Evolutionary conservation across 129 eudicot genomes (phyloP).

Genomic region (Arctium lappa): DNA sequence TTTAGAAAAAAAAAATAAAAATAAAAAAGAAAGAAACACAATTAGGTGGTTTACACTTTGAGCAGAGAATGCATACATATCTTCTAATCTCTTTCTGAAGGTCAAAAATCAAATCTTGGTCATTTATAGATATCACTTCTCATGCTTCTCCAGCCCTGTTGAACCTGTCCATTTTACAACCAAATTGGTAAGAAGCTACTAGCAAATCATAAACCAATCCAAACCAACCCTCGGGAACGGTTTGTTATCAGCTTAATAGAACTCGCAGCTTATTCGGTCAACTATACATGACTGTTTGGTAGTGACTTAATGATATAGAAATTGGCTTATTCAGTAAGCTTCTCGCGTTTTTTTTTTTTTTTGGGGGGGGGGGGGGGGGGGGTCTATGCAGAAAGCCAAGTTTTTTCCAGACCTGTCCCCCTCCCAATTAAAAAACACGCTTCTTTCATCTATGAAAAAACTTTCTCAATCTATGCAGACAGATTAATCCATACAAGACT

Average conservation of each 20-base stretch:
- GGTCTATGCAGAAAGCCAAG: neutral
- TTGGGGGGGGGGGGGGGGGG: neutral
- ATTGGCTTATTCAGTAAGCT: neutral
- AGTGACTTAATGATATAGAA: neutral
- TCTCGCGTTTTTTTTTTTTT: no score
- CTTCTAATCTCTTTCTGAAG: conserved; percentile 30
- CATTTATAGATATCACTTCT: conserved; percentile 23
- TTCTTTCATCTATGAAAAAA: no score
- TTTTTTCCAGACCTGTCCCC: neutral
- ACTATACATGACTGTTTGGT: neutral
- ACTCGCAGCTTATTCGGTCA: neutral
- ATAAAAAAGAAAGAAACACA: neutral
- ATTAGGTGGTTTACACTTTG: conserved; percentile 30
- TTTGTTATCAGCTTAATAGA: neutral
- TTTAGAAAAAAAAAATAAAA: neutral
- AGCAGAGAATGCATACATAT: conserved; percentile 9
- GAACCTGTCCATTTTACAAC: conserved; percentile 25
- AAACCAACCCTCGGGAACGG: no score
- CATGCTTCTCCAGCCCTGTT: conserved; percentile 34
- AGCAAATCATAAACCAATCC: neutral
- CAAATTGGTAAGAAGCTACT: neutral
- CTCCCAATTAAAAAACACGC: neutral
- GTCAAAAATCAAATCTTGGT: conserved; percentile 30
- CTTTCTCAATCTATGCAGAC: neutral
- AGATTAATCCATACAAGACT: neutral